These are phyloP conservation scores for Pulveroboletus sp. DNA, from an alignment of 768 basidiomycete genomes.

Conservation along the genomic window DNA sequence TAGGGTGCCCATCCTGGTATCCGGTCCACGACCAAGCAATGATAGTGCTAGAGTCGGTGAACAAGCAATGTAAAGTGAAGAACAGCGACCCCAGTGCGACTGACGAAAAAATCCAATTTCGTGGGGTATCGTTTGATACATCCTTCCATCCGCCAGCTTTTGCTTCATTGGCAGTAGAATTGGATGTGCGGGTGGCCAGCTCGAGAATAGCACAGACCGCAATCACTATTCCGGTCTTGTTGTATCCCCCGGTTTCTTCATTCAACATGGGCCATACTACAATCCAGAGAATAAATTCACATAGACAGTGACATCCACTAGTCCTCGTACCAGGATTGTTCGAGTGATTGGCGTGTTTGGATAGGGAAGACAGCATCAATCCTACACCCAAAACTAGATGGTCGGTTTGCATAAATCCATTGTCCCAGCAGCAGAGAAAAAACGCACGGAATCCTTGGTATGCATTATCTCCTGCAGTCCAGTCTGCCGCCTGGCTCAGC, in stretches of 20 bases:
- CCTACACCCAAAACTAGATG: slow-evolving; percentile 66
- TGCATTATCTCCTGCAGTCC: slow-evolving; percentile 41
- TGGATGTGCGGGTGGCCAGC: slow-evolving; percentile 42
- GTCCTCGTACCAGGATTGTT: slow-evolving; percentile 66
- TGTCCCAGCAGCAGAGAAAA: neutral
- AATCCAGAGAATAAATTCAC: slow-evolving; percentile 3
- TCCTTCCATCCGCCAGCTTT: neutral
- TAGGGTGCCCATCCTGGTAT: slow-evolving; percentile 57
- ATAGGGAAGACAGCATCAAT: slow-evolving; percentile 59
- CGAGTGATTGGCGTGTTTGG: slow-evolving; percentile 76
- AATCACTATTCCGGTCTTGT: slow-evolving; percentile 60
- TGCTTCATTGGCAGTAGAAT: slow-evolving; percentile 1
- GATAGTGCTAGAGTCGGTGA: slow-evolving; percentile 75
- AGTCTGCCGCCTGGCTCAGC: slow-evolving; percentile 50
- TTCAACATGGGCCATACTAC: slow-evolving; percentile 80
- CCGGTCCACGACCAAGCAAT: slow-evolving; percentile 91
- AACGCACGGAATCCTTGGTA: slow-evolving; percentile 53
- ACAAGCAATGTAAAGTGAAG: slow-evolving; percentile 68
- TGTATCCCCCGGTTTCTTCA: slow-evolving; percentile 63
- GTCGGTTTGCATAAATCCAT: neutral
- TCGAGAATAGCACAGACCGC: slow-evolving; percentile 60
- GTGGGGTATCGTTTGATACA: neutral
- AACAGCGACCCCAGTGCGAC: slow-evolving; percentile 65
- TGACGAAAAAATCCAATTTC: slow-evolving; percentile 40
- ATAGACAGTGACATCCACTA: neutral